These are phyloP conservation scores for Phytopythium mirpurense DNA, from an alignment of 352 stramenopile species.

Conservation along the genomic window DNA sequence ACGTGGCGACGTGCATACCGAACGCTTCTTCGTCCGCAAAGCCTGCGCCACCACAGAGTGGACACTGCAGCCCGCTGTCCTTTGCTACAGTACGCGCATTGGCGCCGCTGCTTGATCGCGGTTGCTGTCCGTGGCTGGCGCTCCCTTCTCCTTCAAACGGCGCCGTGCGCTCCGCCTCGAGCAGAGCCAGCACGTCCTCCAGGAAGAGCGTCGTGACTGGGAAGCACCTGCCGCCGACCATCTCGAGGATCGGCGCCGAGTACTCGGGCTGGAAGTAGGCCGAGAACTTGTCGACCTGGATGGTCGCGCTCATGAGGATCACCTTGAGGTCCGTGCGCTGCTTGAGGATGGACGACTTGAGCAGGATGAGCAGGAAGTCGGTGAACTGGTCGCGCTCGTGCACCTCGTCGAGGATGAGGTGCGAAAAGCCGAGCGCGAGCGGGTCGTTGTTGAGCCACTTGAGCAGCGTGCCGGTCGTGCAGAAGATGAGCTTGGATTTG, in stretches of 20 bases:
- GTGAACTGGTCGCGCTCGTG: constrained; percentile 95
- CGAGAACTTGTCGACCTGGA: constrained; percentile 92
- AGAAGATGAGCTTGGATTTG: constrained; percentile 94
- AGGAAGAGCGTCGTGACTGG: constrained; percentile 93
- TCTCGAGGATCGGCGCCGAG: constrained; percentile 64
- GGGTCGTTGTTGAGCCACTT: constrained; percentile 81
- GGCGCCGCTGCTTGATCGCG: constrained; percentile 8
- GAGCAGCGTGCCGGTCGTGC: constrained; percentile 93
- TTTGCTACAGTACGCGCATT: background rate
- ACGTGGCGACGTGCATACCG: constrained; percentile 81
- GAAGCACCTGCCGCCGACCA: constrained; percentile 80
- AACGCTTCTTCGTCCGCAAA: constrained; percentile 85
- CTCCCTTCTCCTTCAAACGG: constrained; percentile 7
- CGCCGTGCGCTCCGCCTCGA: constrained; percentile 26
- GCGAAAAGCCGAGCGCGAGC: constrained; percentile 77
- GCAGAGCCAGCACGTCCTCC: constrained; percentile 72
- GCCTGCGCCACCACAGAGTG: constrained; percentile 67
- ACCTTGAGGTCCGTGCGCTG: constrained; percentile 84
- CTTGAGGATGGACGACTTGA: constrained; percentile 85
- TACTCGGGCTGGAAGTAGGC: constrained; percentile 87
- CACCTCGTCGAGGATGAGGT: constrained; percentile 96
- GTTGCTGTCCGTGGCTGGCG: background rate
- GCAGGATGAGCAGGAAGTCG: constrained; percentile 94
- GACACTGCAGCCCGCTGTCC: constrained; percentile 51
- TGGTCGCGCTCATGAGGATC: constrained; percentile 95